phyloP scores from a whole-genome alignment of 2,329 filamentous ascomycete species.

The Aspergillus alliaceus region DNA sequence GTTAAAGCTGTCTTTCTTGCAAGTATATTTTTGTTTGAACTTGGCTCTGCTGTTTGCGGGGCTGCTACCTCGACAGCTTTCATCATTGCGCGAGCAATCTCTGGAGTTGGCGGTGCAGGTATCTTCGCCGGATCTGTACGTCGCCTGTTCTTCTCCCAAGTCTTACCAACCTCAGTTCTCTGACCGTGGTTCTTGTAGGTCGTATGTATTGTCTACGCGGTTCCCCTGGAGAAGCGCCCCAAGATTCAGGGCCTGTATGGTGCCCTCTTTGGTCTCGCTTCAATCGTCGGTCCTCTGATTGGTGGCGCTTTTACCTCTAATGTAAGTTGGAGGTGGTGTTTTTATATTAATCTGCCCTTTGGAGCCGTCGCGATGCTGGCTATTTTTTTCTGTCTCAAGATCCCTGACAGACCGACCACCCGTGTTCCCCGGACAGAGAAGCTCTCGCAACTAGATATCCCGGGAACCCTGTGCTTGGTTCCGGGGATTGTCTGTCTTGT shows the following conservation, averaged over 20 bases:
- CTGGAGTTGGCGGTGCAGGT: not conserved
- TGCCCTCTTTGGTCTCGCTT: too few relatives aligned
- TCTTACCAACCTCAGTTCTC: too few relatives aligned
- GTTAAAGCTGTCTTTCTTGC: not conserved
- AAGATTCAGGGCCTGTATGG: not conserved
- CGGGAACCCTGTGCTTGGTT: not conserved
- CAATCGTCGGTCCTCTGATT: too few relatives aligned
- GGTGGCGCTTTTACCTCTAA: not conserved
- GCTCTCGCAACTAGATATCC: not conserved
- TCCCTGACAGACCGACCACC: not conserved
- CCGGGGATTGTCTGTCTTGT: not conserved
- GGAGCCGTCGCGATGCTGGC: not conserved
- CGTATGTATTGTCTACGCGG: too few relatives aligned
- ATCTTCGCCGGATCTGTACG: not conserved
- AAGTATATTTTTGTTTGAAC: not conserved
- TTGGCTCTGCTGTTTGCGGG: not conserved
- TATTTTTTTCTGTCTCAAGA: not conserved
- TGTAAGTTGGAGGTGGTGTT: not conserved
- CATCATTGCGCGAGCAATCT: not conserved
- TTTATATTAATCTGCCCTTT: not conserved
- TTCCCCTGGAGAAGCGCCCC: not conserved
- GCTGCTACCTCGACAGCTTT: not conserved
- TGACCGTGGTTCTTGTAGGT: not conserved
- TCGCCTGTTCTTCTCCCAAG: too few relatives aligned
- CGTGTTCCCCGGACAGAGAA: not conserved